These are phyloP conservation scores for Lentinula detonsa DNA, from an alignment of 768 basidiomycete genomes.

Conservation along the genomic window DNA sequence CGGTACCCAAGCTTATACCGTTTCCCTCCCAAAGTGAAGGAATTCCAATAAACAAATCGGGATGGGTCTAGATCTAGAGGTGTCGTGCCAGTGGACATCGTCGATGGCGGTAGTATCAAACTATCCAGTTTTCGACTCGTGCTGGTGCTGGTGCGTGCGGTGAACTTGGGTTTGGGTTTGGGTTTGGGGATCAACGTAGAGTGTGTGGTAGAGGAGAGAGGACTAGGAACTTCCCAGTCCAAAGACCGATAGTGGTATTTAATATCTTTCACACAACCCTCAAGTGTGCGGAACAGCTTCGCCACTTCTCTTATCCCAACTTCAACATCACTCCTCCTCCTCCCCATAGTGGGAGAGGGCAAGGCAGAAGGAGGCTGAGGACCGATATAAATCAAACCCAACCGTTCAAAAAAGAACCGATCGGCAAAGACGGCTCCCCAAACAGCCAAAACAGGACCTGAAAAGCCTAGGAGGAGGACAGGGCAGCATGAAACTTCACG, in stretches of 20 bases:
- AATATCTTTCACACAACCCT: background rate
- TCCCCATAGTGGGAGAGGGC: background rate
- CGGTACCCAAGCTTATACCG: background rate
- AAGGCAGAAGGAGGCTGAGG: background rate
- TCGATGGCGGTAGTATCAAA: no score
- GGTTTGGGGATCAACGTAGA: no score
- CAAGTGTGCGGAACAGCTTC: background rate
- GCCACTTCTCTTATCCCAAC: background rate
- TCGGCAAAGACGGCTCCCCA: conserved; percentile 4
- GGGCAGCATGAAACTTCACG: conserved; percentile 7
- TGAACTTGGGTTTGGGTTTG: no score
- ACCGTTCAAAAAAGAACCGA: background rate
- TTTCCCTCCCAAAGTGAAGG: background rate
- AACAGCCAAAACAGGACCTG: background rate
- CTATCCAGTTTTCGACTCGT: no score
- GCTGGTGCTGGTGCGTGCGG: no score
- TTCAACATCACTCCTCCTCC: background rate
- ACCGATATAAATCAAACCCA: background rate
- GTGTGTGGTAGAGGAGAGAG: no score
- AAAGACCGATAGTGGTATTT: background rate
- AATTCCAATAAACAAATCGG: background rate
- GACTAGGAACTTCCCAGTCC: no score
- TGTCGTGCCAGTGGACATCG: no score
- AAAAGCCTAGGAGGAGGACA: background rate
- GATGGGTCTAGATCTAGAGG: no score